Conservation (phyloP, 2,329 filamentous ascomycete species). For the Dothiorella sarmentorum region DNA sequence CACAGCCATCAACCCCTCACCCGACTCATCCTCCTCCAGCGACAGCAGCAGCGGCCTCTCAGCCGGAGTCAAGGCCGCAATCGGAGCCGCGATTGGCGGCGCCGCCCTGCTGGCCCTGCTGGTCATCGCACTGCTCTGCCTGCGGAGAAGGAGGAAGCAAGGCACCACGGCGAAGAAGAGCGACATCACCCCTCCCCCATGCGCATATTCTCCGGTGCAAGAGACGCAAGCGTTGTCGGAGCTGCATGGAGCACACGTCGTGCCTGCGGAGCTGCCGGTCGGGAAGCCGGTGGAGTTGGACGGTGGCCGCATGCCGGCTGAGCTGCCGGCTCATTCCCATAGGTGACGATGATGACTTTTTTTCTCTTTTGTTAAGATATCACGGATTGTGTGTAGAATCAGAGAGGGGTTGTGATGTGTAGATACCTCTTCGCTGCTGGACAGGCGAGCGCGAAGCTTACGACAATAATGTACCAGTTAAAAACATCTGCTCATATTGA, state of each 20-base stretch:
- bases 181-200: neutral
- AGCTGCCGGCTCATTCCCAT: too few relatives aligned
- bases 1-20: neutral
- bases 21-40: neutral
- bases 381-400: too few relatives aligned
- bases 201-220: neutral
- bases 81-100: conserved; percentile 5
- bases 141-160: neutral
- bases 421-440: too few relatives aligned
- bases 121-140: neutral
- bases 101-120: too few relatives aligned
- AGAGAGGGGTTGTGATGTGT: too few relatives aligned
- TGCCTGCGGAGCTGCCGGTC: neutral
- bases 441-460: too few relatives aligned
- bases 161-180: neutral
- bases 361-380: too few relatives aligned
- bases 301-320: too few relatives aligned
- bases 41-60: neutral
- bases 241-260: neutral
- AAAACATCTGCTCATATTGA: too few relatives aligned
- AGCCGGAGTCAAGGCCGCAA: neutral
- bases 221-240: neutral
- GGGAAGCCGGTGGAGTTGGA: too few relatives aligned
- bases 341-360: too few relatives aligned
- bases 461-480: too few relatives aligned